Evolutionary conservation across 192 early-diverging fungal genomes (phyloP).

Genomic region (Coemansia sp.): DNA sequence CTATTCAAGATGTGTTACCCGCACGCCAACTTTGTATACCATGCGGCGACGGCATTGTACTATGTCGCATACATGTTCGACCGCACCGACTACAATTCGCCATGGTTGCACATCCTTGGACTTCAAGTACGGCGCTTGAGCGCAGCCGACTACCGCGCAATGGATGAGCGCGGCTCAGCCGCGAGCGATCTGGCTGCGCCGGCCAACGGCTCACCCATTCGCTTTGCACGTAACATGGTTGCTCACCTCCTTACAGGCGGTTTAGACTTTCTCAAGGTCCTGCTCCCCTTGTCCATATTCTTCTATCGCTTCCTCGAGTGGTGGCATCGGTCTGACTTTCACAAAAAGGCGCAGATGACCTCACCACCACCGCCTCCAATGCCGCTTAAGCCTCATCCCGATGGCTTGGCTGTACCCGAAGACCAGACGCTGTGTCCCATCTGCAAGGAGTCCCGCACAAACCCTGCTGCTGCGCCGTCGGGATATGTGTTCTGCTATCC

Average conservation of each 20-base stretch:
- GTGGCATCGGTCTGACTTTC: constrained; percentile 91
- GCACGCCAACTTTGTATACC: constrained; percentile 68
- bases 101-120: constrained; percentile 81
- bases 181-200: constrained; percentile 46
- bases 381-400: constrained; percentile 69
- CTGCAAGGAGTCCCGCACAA: constrained; percentile 70
- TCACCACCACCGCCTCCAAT: constrained; percentile 75
- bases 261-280: constrained; percentile 72
- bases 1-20: constrained; percentile 68
- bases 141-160: constrained; percentile 67
- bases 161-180: constrained; percentile 45
- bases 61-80: constrained; percentile 84
- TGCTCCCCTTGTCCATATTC: constrained; percentile 88
- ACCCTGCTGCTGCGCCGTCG: constrained; percentile 82
- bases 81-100: constrained; percentile 77
- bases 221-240: constrained; percentile 46
- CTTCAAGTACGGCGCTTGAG: constrained; percentile 79
- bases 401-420: constrained; percentile 72
- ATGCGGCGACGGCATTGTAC: constrained; percentile 64
- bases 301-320: constrained; percentile 94
- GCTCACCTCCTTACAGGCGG: constrained; percentile 51
- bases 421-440: constrained; percentile 79
- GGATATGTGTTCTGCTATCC: constrained; percentile 96
- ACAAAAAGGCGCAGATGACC: constrained; percentile 52
- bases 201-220: constrained; percentile 39